phyloP scores from a whole-genome alignment of 176 grass and related monocot species.

The Melocanna baccifera region DNA sequence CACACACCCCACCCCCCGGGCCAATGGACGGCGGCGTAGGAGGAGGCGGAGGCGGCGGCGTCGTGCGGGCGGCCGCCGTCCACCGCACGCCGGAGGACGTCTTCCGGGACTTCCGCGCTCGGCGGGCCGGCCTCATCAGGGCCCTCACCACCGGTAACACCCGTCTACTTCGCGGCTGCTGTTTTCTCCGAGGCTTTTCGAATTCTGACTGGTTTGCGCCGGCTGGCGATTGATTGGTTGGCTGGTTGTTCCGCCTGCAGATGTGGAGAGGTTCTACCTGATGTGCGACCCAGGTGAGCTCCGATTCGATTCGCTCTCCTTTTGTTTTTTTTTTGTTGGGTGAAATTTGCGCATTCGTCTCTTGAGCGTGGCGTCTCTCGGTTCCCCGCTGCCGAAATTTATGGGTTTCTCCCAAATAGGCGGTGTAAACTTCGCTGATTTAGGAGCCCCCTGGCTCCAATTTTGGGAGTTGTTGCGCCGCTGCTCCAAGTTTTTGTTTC shows the following conservation, averaged over 20 bases:
- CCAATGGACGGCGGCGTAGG: slow-evolving; percentile 34
- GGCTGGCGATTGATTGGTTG: slow-evolving; percentile 15
- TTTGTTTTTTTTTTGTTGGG: not conserved
- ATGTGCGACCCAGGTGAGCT: slow-evolving; percentile 62
- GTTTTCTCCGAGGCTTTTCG: not conserved
- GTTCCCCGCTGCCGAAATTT: not conserved
- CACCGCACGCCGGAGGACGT: slow-evolving; percentile 59
- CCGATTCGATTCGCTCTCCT: not conserved
- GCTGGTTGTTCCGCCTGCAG: slow-evolving; percentile 35
- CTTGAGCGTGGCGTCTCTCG: not conserved
- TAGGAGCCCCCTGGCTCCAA: not conserved
- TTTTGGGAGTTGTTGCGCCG: not conserved
- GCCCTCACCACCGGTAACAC: slow-evolving; percentile 63
- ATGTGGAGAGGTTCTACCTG: slow-evolving; percentile 54
- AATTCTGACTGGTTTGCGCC: too few species aligned
- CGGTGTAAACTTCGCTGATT: not conserved
- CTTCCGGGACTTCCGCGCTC: slow-evolving; percentile 55
- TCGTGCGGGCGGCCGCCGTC: slow-evolving; percentile 10
- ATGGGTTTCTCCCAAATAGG: not conserved
- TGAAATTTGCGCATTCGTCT: not conserved
- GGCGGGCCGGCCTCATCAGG: slow-evolving; percentile 56
- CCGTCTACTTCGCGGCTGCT: not conserved
- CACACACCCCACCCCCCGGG: not conserved
- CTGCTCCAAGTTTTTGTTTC: too few species aligned
- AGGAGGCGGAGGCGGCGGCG: slow-evolving; percentile 5